These are phyloP conservation scores for Blastobotrys raffinosifermentans DNA, from an alignment of 1,139 yeast species.

Conservation along the genomic window DNA sequence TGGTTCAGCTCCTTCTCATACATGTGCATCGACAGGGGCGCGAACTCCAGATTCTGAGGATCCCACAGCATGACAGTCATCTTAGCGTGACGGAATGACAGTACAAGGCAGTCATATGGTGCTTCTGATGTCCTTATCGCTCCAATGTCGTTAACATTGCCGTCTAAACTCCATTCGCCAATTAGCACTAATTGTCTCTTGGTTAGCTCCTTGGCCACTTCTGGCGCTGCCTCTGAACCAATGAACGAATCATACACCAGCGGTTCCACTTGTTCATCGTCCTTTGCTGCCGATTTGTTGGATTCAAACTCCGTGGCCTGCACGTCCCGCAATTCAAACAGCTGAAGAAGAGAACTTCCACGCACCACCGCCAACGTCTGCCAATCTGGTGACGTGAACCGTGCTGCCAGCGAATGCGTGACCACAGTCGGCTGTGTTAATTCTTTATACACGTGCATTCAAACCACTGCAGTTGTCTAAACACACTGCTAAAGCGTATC, in stretches of 20 bases:
- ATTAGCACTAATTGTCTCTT: constrained; percentile 46
- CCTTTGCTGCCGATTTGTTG: constrained; percentile 8
- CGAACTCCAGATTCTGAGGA: constrained; percentile 42
- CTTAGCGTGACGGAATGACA: constrained; percentile 73
- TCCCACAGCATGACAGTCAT: constrained; percentile 75
- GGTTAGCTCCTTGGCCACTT: constrained; percentile 24
- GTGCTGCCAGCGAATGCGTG: constrained; percentile 53
- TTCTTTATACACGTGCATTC: constrained; percentile 80
- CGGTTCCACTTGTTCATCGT: constrained; percentile 14
- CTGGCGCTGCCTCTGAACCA: constrained; percentile 22
- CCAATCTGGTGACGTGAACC: constrained; percentile 47
- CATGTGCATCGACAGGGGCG: constrained; percentile 77
- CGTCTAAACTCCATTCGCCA: constrained; percentile 66
- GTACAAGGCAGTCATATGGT: constrained; percentile 51
- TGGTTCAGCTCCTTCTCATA: constrained; percentile 65
- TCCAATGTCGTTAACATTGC: constrained; percentile 56
- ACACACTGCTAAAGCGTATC: too few species aligned
- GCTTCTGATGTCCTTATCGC: constrained; percentile 46
- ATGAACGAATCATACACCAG: constrained; percentile 27
- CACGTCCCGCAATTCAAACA: constrained; percentile 40
- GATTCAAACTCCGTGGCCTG: constrained; percentile 6
- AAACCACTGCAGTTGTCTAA: too few species aligned
- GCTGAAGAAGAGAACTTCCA: constrained; percentile 59
- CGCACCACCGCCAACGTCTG: constrained; percentile 64
- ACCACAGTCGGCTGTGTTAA: constrained; percentile 76